Conservation (phyloP, 2,329 filamentous ascomycete genomes). For the Colletotrichum trifolii region DNA sequence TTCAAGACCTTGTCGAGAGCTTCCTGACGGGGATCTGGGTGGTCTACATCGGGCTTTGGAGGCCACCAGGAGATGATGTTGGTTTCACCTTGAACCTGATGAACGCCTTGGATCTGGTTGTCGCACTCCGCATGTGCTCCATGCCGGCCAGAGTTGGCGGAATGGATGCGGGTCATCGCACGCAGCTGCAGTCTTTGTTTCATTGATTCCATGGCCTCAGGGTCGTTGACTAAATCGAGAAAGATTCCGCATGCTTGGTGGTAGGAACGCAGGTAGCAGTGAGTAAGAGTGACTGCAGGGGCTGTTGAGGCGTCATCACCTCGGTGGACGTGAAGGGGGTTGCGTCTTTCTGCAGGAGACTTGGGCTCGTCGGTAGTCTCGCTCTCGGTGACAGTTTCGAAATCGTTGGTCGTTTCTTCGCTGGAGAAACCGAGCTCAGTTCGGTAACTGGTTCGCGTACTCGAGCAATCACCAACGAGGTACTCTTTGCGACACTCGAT, state of each 20-base stretch:
- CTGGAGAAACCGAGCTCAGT: conserved; percentile 59
- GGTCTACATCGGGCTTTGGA: conserved; percentile 22
- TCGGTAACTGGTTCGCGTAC: conserved; percentile 74
- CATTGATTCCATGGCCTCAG: conserved; percentile 44
- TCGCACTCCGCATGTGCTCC: neutral
- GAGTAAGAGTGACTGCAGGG: conserved; percentile 60
- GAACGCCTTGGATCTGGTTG: neutral
- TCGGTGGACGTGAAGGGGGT: conserved; percentile 59
- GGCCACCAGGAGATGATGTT: conserved; percentile 41
- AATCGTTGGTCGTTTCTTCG: conserved; percentile 26
- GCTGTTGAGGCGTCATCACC: conserved; percentile 55
- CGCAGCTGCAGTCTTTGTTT: conserved; percentile 59
- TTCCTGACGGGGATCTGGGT: conserved; percentile 21
- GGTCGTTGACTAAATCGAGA: conserved; percentile 68
- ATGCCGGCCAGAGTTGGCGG: neutral
- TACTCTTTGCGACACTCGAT: conserved; percentile 78
- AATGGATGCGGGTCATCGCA: conserved; percentile 16
- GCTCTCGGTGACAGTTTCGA: conserved; percentile 1
- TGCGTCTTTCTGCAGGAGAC: conserved; percentile 38
- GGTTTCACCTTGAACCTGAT: no score
- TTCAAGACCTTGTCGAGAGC: conserved; percentile 52
- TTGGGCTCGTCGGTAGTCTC: neutral
- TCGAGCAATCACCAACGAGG: conserved; percentile 62
- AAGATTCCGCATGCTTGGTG: conserved; percentile 63
- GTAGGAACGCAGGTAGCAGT: conserved; percentile 67